These are phyloP conservation scores for Colletotrichum zoysiae DNA, from an alignment of 2,329 filamentous ascomycete species.

Conservation along the genomic window DNA sequence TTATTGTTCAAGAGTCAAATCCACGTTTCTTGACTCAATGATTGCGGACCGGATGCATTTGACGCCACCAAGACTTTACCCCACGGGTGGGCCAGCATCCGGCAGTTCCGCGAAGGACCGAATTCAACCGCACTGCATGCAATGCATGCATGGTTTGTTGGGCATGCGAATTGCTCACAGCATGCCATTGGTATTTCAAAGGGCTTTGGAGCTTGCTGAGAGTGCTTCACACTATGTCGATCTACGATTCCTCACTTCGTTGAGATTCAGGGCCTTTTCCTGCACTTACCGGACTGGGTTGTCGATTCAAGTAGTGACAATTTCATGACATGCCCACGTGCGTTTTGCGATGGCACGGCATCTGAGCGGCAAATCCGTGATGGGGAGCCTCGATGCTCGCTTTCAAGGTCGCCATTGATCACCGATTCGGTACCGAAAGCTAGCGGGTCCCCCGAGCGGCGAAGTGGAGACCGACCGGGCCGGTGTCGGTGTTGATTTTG, in stretches of 20 bases:
- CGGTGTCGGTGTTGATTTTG: constrained; percentile 12
- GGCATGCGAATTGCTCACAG: not conserved
- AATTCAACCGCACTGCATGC: constrained; percentile 1
- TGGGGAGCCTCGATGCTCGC: not conserved
- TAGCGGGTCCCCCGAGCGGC: not conserved
- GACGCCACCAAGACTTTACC: not conserved
- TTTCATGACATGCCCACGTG: not conserved
- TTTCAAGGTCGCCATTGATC: not conserved
- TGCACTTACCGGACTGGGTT: not conserved
- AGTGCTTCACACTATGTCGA: not conserved
- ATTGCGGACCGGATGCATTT: not conserved
- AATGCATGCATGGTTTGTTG: not conserved
- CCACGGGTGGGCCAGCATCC: constrained; percentile 14
- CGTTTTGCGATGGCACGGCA: not conserved
- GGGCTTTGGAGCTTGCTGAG: not conserved
- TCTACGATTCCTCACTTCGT: not conserved
- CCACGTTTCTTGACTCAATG: not conserved
- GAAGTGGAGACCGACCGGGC: not conserved
- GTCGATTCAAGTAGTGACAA: not conserved
- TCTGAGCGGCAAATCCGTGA: constrained; percentile 12
- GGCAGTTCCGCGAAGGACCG: constrained; percentile 17
- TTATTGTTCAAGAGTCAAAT: constrained; percentile 10
- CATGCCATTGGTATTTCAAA: not conserved
- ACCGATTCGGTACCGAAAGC: constrained; percentile 31
- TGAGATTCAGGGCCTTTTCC: not conserved